These are phyloP conservation scores for Leptodontidium sp. DNA, from an alignment of 2,329 filamentous ascomycete genomes.

Conservation along the genomic window DNA sequence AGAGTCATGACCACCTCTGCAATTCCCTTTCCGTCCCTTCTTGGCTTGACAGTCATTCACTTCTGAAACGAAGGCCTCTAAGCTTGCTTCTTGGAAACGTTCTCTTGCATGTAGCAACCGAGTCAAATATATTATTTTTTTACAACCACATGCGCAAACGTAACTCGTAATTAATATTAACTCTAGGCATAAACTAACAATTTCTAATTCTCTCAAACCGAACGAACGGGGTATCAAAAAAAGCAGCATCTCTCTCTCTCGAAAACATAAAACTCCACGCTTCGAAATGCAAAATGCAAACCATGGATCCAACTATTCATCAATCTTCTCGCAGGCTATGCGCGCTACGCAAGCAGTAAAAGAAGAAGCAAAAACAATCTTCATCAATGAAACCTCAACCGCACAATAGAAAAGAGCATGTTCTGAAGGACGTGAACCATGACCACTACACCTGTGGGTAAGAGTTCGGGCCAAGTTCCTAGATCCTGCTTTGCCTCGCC, in stretches of 20 bases:
- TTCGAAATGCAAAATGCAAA: slow-evolving; percentile 22
- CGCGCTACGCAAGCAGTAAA: not conserved
- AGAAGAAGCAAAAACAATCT: not conserved
- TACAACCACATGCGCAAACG: not conserved
- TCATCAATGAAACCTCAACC: slow-evolving; percentile 61
- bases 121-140: no score
- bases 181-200: not conserved
- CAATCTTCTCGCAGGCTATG: slow-evolving; percentile 17
- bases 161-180: slow-evolving; percentile 14
- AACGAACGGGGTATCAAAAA: slow-evolving; percentile 19
- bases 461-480: slow-evolving; percentile 70
- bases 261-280: slow-evolving; percentile 17
- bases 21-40: no score
- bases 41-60: no score
- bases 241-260: not conserved
- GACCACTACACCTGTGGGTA: slow-evolving; percentile 71
- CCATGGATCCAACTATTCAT: slow-evolving; percentile 1
- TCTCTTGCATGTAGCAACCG: no score
- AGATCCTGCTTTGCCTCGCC: slow-evolving; percentile 71
- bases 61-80: no score
- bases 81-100: no score
- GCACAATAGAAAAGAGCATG: slow-evolving; percentile 75
- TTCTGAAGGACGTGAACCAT: slow-evolving; percentile 75
- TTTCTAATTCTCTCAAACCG: slow-evolving; percentile 4
- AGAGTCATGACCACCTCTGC: no score